Base-by-base conservation (phyloP, 2,329 filamentous ascomycete genomes). In the Piedraia hortae region DNA sequence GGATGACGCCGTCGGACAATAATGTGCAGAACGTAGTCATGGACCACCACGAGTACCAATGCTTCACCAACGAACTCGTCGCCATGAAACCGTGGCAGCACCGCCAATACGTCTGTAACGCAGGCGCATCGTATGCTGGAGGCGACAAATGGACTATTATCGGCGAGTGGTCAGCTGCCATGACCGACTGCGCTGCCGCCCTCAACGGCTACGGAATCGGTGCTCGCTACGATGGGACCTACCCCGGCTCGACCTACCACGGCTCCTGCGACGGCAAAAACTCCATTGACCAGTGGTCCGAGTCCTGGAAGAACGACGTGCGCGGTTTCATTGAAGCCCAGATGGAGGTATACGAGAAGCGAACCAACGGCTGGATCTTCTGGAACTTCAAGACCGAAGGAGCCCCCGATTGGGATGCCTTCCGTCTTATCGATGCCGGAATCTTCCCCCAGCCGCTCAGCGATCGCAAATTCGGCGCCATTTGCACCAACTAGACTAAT, bases 1-100 rank as follows among this genome's bases (percentile, higher is more conserved):
- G 61, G 40, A 48, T 68, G 32, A 57, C 50, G 2, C 46, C 48
- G 1, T 47, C 44, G 0, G 53, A 57, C 34, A 44, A 51, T 29
- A 47, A 51, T 30, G 46, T 53, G 3, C 46, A 54, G 19, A 56
- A 59, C 20, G 54, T 68, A 18, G 55, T 59, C 20, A 43, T 73
- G 29, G 67, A 73, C 35, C 62, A 66, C 26, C 67, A 73, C 37
- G 62, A 71, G 36, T 73, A 72, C 37, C 59, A 70, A 37, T 51
- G 64, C 26, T 71, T 71, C 43, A 51, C 48, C 27, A 41, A 51
- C 12, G 46, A 43, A 0, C 45, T 58, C 13, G 44, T 67, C 14
- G 47, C 49, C 11, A 42, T 59, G 38, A 42, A 47, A 16, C 51
- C 53, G 3, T 44, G 47, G 30, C 37, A 59, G 24, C 67, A 72